Evolutionary conservation across 352 stramenopile species (phyloP).

Genomic region (Globisporangium megalacanthum): DNA sequence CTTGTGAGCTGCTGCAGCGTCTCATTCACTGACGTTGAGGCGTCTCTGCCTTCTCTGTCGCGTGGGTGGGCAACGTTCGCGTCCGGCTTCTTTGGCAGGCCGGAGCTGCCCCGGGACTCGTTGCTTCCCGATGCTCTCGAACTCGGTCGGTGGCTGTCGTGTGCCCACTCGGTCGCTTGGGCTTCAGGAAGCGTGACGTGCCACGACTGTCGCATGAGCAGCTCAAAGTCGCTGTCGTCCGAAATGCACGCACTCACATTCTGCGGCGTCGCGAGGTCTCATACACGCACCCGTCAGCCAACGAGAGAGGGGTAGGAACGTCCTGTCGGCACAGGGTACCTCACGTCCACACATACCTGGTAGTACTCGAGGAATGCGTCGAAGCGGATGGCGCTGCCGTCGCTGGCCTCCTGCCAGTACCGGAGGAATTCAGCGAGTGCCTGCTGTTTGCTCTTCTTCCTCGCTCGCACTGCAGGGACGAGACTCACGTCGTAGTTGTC

Average conservation of each 20-base stretch:
- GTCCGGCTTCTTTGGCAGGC: too few relatives aligned
- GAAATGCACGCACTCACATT: slow-evolving; percentile 77
- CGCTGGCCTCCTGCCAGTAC: slow-evolving; percentile 45
- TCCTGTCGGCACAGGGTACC: neutral
- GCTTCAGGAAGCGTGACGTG: slow-evolving; percentile 21
- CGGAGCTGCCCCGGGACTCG: too few relatives aligned
- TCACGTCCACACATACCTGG: slow-evolving; percentile 25
- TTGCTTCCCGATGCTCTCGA: too few relatives aligned
- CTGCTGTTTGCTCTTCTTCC: slow-evolving; percentile 47
- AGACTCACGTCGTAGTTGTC: slow-evolving; percentile 72
- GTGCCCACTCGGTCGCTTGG: too few relatives aligned
- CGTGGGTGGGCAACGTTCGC: too few relatives aligned
- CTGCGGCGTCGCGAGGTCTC: slow-evolving; percentile 11
- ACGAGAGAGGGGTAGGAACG: slow-evolving; percentile 4
- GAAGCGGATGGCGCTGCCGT: slow-evolving; percentile 39
- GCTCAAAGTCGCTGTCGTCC: slow-evolving; percentile 80
- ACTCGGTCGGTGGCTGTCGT: too few relatives aligned
- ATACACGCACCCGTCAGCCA: neutral
- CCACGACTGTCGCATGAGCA: slow-evolving; percentile 73
- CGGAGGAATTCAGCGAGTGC: slow-evolving; percentile 66
- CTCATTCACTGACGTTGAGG: too few relatives aligned
- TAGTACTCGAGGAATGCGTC: slow-evolving; percentile 80
- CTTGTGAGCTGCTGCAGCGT: too few relatives aligned
- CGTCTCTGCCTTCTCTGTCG: too few relatives aligned
- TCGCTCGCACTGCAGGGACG: slow-evolving; percentile 59